These are phyloP conservation scores for Umbelopsis vinacea DNA, from an alignment of 192 early-diverging fungal species.

Conservation along the genomic window DNA sequence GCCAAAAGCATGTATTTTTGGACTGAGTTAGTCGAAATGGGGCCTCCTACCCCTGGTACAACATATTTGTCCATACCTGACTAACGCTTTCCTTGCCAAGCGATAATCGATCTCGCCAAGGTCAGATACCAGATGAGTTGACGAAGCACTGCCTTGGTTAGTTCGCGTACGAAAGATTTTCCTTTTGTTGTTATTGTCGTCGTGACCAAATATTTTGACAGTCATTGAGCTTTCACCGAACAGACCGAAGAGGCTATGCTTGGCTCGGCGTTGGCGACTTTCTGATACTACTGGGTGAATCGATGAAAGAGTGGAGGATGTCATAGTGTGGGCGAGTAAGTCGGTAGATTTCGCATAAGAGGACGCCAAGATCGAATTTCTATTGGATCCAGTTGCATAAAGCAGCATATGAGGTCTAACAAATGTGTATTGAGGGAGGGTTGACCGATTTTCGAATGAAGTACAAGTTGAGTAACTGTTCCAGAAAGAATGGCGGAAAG, in stretches of 20 bases:
- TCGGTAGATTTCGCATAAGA: neutral
- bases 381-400: neutral
- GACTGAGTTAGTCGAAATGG: conserved; percentile 11
- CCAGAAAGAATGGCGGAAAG: neutral
- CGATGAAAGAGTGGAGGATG: conserved; percentile 15
- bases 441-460: neutral
- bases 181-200: neutral
- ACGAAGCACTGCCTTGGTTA: neutral
- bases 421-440: neutral
- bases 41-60: conserved; percentile 4
- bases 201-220: conserved; percentile 19
- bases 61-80: conserved; percentile 20
- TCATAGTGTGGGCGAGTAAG: neutral
- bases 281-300: neutral
- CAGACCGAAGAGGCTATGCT: neutral
- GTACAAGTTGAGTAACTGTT: too few species aligned
- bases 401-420: neutral
- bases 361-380: neutral
- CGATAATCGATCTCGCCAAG: conserved; percentile 4
- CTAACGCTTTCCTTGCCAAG: conserved; percentile 13
- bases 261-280: neutral
- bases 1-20: neutral
- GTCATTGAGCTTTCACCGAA: conserved; percentile 19
- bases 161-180: conserved; percentile 7
- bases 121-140: neutral